Conservation (phyloP, 306 rosid species). For the Gastrolobium villosum region DNA sequence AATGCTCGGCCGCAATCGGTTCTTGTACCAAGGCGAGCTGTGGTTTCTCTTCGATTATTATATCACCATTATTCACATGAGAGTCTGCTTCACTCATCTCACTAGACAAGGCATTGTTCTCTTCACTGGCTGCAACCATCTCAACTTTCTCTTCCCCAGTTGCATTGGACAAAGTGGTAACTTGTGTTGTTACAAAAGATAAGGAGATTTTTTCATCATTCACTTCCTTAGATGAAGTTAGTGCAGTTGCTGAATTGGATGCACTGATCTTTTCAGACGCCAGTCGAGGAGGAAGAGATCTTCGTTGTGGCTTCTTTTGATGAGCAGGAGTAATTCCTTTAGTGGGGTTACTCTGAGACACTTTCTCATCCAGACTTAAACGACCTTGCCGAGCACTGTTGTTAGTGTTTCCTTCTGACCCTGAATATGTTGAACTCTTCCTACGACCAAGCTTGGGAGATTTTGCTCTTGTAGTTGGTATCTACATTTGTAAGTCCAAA, state of each 20-base stretch:
- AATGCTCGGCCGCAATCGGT: slow-evolving; percentile 57
- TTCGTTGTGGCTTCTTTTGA: slow-evolving; percentile 83
- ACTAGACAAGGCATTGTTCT: slow-evolving; percentile 39
- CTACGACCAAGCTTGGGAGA: slow-evolving; percentile 98
- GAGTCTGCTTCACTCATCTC: slow-evolving; percentile 50
- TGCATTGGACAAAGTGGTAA: slow-evolving; percentile 45
- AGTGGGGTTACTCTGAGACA: slow-evolving; percentile 58
- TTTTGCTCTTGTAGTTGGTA: slow-evolving; percentile 97
- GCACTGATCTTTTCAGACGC: slow-evolving; percentile 72
- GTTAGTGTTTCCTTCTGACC: slow-evolving; percentile 60
- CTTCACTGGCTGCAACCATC: slow-evolving; percentile 47
- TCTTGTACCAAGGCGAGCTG: slow-evolving; percentile 56
- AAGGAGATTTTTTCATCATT: slow-evolving; percentile 56
- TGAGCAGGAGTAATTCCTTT: slow-evolving; percentile 62
- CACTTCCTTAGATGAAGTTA: slow-evolving; percentile 65
- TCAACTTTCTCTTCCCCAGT: slow-evolving; percentile 56
- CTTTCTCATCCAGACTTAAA: slow-evolving; percentile 80
- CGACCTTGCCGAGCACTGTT: slow-evolving; percentile 59
- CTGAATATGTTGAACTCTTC: slow-evolving; percentile 66
- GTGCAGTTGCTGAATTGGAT: slow-evolving; percentile 55
- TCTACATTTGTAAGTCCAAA: slow-evolving; percentile 62
- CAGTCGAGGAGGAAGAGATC: slow-evolving; percentile 91
- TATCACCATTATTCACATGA: slow-evolving; percentile 55
- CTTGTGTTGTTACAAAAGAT: slow-evolving; percentile 54
- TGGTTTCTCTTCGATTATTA: slow-evolving; percentile 62